Conservation (phyloP, 495 filamentous ascomycete species). For the Tuber melanosporum region DNA sequence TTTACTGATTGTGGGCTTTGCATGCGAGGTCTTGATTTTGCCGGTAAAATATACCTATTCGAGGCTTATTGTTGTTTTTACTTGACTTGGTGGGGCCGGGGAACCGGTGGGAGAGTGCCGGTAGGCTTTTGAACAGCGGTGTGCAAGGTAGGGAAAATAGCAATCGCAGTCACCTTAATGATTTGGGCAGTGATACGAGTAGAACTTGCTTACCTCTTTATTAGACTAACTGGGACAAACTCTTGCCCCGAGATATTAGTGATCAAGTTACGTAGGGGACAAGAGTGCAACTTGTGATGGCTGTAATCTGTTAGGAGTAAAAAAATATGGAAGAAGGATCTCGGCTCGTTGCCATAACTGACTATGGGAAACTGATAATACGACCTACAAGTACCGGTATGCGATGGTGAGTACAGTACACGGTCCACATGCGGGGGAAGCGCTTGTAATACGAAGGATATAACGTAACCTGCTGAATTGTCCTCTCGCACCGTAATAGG, state of each 20-base stretch:
- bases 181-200: neutral
- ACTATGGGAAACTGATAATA: neutral
- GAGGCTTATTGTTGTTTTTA: neutral
- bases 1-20: neutral
- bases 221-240: neutral
- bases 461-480: neutral
- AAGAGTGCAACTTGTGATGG: neutral
- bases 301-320: neutral
- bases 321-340: neutral
- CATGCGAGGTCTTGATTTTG: neutral
- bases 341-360: neutral
- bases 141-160: neutral
- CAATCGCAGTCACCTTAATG: neutral
- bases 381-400: neutral
- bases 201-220: neutral
- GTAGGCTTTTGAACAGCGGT: neutral
- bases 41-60: neutral
- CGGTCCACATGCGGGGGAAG: neutral
- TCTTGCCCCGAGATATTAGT: neutral
- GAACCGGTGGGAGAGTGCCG: neutral
- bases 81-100: neutral
- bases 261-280: neutral
- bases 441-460: neutral
- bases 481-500: neutral
- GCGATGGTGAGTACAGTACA: neutral